phyloP scores from a whole-genome alignment of 495 filamentous ascomycete genomes.

The Amniculicola lignicola region DNA sequence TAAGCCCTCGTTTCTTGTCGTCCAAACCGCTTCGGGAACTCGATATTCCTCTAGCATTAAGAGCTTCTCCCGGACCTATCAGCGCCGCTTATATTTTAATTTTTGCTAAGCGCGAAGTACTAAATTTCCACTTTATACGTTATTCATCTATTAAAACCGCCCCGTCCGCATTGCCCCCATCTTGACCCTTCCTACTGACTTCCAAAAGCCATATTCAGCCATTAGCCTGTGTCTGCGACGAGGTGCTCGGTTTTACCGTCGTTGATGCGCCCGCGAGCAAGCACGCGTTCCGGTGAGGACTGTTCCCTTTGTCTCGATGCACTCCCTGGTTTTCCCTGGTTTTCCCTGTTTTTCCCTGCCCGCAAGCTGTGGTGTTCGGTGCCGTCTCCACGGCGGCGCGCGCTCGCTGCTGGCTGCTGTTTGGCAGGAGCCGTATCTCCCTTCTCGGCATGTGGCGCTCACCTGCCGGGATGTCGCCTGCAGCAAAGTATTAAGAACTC shows the following conservation, averaged over 20 bases:
- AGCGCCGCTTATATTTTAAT: conserved; percentile 32
- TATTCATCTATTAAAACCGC: conserved; percentile 35
- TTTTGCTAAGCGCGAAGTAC: conserved; percentile 31
- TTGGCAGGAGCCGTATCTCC: too few species aligned
- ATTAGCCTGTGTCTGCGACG: conserved; percentile 28
- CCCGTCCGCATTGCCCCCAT: conserved; percentile 20
- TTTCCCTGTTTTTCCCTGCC: background rate
- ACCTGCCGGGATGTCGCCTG: conserved; percentile 18
- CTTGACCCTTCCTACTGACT: conserved; percentile 22
- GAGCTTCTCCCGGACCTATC: conserved; percentile 34
- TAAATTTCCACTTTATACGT: conserved; percentile 37
- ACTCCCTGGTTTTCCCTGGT: background rate
- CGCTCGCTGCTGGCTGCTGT: too few species aligned
- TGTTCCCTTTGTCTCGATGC: background rate
- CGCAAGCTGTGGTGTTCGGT: background rate
- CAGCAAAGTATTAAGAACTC: conserved; percentile 15
- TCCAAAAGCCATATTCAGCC: conserved; percentile 28
- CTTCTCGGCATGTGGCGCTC: conserved; percentile 17
- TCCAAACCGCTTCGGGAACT: conserved; percentile 18
- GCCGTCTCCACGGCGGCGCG: background rate
- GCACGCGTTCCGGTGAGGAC: conserved; percentile 22
- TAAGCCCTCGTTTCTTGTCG: conserved; percentile 21
- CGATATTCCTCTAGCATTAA: conserved; percentile 23
- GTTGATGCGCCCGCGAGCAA: conserved; percentile 23
- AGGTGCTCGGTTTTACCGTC: conserved; percentile 21